phyloP scores from a whole-genome alignment of 1,284 basidiomycete species.

The Tremellales sp. region DNA sequence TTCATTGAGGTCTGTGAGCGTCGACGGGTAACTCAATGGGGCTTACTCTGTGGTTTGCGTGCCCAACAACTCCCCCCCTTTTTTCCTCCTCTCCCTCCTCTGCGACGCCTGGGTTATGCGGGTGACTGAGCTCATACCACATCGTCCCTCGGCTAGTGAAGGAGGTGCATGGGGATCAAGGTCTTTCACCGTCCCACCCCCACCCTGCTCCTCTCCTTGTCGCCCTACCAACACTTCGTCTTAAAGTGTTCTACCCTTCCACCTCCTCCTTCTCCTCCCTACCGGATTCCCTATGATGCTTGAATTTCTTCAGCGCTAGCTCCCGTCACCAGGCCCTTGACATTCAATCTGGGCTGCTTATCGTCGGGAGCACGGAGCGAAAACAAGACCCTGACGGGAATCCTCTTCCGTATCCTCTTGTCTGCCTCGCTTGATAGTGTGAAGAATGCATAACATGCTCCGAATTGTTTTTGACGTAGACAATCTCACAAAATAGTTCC shows the following conservation, averaged over 20 bases:
- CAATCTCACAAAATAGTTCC: no score
- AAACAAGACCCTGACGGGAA: conserved; percentile 40
- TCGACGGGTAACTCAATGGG: conserved; percentile 44
- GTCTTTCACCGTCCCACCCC: neutral
- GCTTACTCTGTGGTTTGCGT: conserved; percentile 48
- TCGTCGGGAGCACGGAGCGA: conserved; percentile 36
- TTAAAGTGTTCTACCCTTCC: neutral
- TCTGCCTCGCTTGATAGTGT: no score
- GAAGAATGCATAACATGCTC: no score
- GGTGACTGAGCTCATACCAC: neutral
- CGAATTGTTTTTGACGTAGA: no score
- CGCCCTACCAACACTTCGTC: conserved; percentile 7
- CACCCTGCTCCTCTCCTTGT: conserved; percentile 1
- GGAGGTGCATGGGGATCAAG: neutral
- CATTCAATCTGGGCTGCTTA: conserved; percentile 32
- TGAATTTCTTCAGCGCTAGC: conserved; percentile 50
- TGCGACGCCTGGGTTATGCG: neutral
- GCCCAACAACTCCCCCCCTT: conserved; percentile 8
- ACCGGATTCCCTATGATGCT: conserved; percentile 44
- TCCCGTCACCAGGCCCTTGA: conserved; percentile 36
- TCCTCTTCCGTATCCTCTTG: no score
- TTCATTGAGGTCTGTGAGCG: neutral
- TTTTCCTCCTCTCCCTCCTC: conserved; percentile 8
- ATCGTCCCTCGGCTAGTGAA: neutral
- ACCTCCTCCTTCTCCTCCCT: conserved; percentile 1